These are phyloP conservation scores for Darksidea phi DNA, from an alignment of 495 filamentous ascomycete genomes.

Conservation along the genomic window DNA sequence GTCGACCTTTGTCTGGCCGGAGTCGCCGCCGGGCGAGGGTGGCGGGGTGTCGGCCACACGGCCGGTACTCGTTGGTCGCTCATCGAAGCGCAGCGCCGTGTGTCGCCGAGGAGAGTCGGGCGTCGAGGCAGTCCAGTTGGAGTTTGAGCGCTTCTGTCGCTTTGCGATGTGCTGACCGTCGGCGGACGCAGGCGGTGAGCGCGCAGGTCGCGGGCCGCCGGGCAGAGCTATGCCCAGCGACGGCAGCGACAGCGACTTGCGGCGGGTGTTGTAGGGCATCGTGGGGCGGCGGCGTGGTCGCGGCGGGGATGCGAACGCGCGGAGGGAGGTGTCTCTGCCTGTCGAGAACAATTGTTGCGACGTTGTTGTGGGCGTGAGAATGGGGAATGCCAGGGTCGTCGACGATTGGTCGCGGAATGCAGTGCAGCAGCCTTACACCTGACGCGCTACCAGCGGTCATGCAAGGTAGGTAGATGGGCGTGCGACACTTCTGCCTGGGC, in stretches of 20 bases:
- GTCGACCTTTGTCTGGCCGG: slow-evolving; percentile 66
- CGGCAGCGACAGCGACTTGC: slow-evolving; percentile 92
- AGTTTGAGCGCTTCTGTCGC: slow-evolving; percentile 81
- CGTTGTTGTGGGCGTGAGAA: slow-evolving; percentile 26
- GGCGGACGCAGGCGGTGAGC: slow-evolving; percentile 60
- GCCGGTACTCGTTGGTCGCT: slow-evolving; percentile 48
- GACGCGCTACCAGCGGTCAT: slow-evolving; percentile 30
- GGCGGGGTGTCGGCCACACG: slow-evolving; percentile 74
- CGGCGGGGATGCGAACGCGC: slow-evolving; percentile 1
- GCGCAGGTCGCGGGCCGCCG: slow-evolving; percentile 61
- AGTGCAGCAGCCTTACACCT: slow-evolving; percentile 33
- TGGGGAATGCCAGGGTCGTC: slow-evolving; percentile 13
- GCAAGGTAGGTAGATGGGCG: slow-evolving; percentile 33
- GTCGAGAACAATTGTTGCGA: slow-evolving; percentile 22
- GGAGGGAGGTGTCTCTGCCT: background rate
- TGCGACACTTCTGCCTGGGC: slow-evolving; percentile 33
- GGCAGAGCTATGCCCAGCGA: slow-evolving; percentile 92
- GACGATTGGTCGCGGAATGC: slow-evolving; percentile 33
- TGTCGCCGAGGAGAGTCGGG: slow-evolving; percentile 53
- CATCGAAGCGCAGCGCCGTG: slow-evolving; percentile 46
- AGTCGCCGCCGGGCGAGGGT: slow-evolving; percentile 66
- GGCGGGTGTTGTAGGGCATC: slow-evolving; percentile 97
- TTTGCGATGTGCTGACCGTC: slow-evolving; percentile 63
- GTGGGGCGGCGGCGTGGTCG: background rate
- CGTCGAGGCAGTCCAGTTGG: slow-evolving; percentile 46